Base-by-base conservation (phyloP, 805 yeast species). In the Candida koratica region DNA sequence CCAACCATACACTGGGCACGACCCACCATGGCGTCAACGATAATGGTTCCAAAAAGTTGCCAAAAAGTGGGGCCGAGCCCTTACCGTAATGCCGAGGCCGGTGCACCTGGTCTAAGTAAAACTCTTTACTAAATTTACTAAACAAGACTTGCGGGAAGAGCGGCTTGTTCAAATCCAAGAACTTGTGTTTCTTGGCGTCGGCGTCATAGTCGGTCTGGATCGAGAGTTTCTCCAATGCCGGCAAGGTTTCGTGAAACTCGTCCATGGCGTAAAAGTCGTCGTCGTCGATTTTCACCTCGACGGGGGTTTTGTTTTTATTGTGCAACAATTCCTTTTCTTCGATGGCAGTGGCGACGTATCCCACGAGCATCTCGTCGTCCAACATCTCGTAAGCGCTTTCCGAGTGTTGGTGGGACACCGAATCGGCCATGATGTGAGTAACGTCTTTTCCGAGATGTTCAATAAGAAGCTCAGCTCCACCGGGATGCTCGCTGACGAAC, bases 41-140 rank as follows among this genome's bases (percentile, higher is more conserved):
- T 17, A 93, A 55, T 4, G 97, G 97, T 63, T 93, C 98, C 42
- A 93, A 67, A 60, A 90, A 84, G 61, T 89, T 88, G 32, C 98
- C 98, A 60, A 93, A 93, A 37, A 93, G 58, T 5, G 89, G 96
- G 9, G 98, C 98, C 3, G 96, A 86, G 8, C 96, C 97, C 56
- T 88, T 81, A 46, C 97, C 97, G 56, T 89, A 93, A 61, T 93
- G 98, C 57, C 98, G 81, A 36, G 98, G 98, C 62, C 97, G 79
- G 61, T 93, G 98, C 28, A 93, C 93, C 63, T 93, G 97, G 56
- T 88, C 96, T 54, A 93, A 70, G 60, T 93, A 93, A 53, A 93
- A 90, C 28, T 86, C 94, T 56, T 85, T 90, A 27, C 84, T 55
- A 70, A 88, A 93, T 23, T 74, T 71, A 27, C 88, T 79, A 42